Conservation (phyloP, 352 stramenopile genomes). For the Phytophthora multivora region DNA sequence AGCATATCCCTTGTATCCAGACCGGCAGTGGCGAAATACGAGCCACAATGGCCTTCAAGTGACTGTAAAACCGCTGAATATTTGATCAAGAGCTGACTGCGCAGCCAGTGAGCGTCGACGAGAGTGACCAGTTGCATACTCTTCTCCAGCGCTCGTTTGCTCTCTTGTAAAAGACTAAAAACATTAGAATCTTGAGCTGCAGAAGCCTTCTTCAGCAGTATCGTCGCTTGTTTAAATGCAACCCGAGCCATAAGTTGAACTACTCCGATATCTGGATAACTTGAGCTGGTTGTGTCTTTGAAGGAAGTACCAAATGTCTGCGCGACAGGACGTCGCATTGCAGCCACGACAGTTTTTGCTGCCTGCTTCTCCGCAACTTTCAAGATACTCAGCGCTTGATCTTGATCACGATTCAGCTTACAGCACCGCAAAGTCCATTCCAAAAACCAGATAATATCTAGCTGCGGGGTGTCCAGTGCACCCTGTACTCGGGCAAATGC, state of each 20-base stretch:
- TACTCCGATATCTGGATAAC: conserved; percentile 19
- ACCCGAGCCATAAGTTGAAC: conserved; percentile 38
- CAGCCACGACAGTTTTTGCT: conserved; percentile 20
- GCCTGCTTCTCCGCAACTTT: conserved; percentile 26
- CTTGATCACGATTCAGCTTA: conserved; percentile 22
- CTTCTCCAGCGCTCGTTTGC: conserved; percentile 22
- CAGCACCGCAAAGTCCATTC: conserved; percentile 39
- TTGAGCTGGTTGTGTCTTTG: not conserved
- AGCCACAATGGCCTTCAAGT: conserved; percentile 2
- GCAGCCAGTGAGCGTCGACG: conserved; percentile 19
- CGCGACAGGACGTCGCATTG: conserved; percentile 7
- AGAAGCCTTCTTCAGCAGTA: conserved; percentile 25
- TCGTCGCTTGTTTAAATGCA: conserved; percentile 36
- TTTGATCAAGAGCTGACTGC: conserved; percentile 23
- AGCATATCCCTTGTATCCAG: conserved; percentile 21
- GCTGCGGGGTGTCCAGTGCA: conserved; percentile 20
- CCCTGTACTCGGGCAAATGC: conserved; percentile 25
- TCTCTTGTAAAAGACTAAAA: conserved; percentile 18
- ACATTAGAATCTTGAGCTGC: not conserved
- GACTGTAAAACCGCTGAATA: conserved; percentile 14
- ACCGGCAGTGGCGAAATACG: not conserved
- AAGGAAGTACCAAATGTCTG: conserved; percentile 5
- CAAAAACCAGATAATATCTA: conserved; percentile 38
- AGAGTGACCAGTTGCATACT: conserved; percentile 20
- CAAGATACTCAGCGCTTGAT: conserved; percentile 16